phyloP scores from a whole-genome alignment of 148 eudicot species.

The Camellia sinensis region DNA sequence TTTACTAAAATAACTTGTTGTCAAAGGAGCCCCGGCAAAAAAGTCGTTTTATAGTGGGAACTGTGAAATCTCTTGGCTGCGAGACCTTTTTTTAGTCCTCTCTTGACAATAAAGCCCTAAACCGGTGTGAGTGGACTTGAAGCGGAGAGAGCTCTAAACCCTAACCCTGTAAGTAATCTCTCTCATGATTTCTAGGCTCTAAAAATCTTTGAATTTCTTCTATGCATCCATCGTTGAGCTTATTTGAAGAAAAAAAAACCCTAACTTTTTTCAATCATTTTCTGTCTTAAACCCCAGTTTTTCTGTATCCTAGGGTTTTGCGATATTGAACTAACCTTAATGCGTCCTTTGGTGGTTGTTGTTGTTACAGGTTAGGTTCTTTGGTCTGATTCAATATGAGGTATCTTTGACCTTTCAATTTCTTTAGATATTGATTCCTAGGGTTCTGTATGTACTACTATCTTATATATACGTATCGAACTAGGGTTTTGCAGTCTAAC shows the following conservation, averaged over 20 bases:
- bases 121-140: too few species aligned
- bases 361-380: background rate
- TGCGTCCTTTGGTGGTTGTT: too few species aligned
- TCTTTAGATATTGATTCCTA: background rate
- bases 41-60: too few species aligned
- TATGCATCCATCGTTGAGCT: background rate
- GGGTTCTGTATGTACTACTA: background rate
- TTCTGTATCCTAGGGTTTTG: background rate
- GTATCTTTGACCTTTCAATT: background rate
- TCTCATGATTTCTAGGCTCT: background rate
- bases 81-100: background rate
- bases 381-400: conserved; percentile 9
- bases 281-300: conserved; percentile 10
- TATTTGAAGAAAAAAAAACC: background rate
- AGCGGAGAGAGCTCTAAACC: background rate
- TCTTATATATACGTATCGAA: background rate
- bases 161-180: background rate
- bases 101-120: too few species aligned
- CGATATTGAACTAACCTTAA: background rate
- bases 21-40: too few species aligned
- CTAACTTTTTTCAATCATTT: background rate
- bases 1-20: too few species aligned
- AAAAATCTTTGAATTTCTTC: too few species aligned
- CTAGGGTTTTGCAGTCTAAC: background rate
- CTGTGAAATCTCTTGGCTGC: too few species aligned